Percentiles rank a stretch among this genome's conserved stretches.
Evolutionary conservation across 2,329 filamentous ascomycete species (phyloP).

Genomic region (Phymatotrichopsis omnivora): DNA sequence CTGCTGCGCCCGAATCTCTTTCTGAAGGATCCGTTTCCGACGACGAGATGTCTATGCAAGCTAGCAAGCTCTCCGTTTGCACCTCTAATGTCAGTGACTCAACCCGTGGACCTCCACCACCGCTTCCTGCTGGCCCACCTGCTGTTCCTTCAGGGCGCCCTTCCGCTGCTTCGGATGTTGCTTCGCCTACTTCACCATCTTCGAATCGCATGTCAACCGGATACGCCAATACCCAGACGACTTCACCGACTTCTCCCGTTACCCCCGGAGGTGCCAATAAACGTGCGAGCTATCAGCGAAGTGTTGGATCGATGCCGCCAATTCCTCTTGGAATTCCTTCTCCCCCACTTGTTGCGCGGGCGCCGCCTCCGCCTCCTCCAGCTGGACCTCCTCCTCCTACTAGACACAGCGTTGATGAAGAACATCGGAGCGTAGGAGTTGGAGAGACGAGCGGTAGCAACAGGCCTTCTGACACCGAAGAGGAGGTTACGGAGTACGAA

Average conservation of each 20-base stretch:
- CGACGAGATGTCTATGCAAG: conserved; percentile 61
- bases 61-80: conserved; percentile 40
- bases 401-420: conserved; percentile 15
- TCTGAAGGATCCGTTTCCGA: conserved; percentile 71
- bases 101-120: conserved; percentile 37
- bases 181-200: conserved; percentile 38
- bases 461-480: conserved; percentile 45
- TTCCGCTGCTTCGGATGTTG: conserved; percentile 35
- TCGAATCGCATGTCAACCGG: conserved; percentile 33
- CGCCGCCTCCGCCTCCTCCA: conserved; percentile 57
- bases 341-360: conserved; percentile 45
- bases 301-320: conserved; percentile 30
- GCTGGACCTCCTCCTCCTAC: conserved; percentile 34
- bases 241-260: conserved; percentile 6
- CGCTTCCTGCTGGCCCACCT: conserved; percentile 42
- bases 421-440: conserved; percentile 49
- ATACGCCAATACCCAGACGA: conserved; percentile 14
- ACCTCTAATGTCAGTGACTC: conserved; percentile 31
- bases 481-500: conserved; percentile 86
- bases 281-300: conserved; percentile 29
- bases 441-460: conserved; percentile 41
- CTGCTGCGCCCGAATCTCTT: conserved; percentile 32
- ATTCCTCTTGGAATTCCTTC: conserved; percentile 38
- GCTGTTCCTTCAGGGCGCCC: conserved; percentile 33
- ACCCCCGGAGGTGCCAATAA: conserved; percentile 34